phyloP scores from a whole-genome alignment of 2,329 filamentous ascomycete genomes.

The Trichoderma afroharzianum region DNA sequence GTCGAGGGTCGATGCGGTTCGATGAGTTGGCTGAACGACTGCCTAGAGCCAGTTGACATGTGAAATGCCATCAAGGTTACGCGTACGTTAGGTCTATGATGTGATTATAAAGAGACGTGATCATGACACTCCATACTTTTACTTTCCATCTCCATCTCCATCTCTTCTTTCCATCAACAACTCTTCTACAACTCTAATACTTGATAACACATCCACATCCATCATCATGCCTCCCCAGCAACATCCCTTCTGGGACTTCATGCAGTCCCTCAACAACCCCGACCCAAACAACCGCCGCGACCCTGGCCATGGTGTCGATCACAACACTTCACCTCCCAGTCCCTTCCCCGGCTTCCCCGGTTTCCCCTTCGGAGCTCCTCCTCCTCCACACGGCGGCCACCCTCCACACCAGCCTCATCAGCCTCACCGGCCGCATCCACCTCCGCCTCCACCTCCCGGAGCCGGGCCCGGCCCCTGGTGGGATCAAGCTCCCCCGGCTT shows the following conservation, averaged over 20 bases:
- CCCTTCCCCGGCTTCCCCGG: slow-evolving; percentile 22
- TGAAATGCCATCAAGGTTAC: background rate
- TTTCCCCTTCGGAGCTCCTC: slow-evolving; percentile 32
- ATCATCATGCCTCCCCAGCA: slow-evolving; percentile 8
- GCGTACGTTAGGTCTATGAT: background rate
- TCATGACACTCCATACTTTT: background rate
- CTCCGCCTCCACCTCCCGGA: slow-evolving; percentile 6
- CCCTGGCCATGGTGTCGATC: slow-evolving; percentile 38
- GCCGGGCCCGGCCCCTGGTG: background rate
- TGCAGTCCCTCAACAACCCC: slow-evolving; percentile 30
- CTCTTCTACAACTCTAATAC: background rate
- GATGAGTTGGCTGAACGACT: slow-evolving; percentile 4
- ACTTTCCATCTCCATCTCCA: background rate
- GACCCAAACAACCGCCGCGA: background rate
- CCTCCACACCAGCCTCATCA: background rate
- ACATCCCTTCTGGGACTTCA: slow-evolving; percentile 33
- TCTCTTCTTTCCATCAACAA: background rate
- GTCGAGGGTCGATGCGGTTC: background rate
- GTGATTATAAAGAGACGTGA: background rate
- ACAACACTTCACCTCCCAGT: slow-evolving; percentile 24
- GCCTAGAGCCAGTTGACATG: background rate
- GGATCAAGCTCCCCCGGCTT: background rate
- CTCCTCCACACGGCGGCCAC: background rate
- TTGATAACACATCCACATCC: background rate
- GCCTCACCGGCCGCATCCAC: background rate